Evolutionary conservation across 495 filamentous ascomycete species (phyloP).

Genomic region (Penicillium paradoxum): DNA sequence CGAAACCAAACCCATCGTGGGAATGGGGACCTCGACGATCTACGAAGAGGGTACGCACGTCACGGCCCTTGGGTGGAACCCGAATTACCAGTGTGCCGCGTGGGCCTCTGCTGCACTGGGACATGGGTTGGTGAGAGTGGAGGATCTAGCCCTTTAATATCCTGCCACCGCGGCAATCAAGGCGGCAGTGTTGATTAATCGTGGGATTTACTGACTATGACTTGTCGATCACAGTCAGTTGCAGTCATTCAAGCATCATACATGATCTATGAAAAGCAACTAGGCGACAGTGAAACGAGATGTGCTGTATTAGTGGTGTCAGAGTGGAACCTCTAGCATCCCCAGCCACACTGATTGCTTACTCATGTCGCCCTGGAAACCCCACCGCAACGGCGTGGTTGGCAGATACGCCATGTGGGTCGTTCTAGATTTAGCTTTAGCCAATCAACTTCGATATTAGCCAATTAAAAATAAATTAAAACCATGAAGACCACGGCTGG

Average conservation of each 20-base stretch:
- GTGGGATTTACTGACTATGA: background rate
- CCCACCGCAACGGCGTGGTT: conserved; percentile 2
- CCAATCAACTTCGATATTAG: background rate
- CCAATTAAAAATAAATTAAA: conserved; percentile 1
- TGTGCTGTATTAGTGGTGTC: background rate
- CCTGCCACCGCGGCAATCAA: conserved; percentile 1
- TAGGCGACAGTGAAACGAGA: conserved; percentile 17
- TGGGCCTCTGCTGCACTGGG: conserved; percentile 62
- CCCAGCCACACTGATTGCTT: conserved; percentile 22
- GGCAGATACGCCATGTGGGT: conserved; percentile 4
- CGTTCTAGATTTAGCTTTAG: background rate
- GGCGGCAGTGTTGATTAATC: background rate
- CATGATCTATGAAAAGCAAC: conserved; percentile 24
- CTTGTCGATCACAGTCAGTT: conserved; percentile 1
- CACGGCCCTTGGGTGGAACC: conserved; percentile 60
- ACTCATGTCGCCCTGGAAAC: conserved; percentile 6
- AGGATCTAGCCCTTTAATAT: conserved; percentile 54
- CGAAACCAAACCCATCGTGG: conserved; percentile 32
- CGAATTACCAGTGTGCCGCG: conserved; percentile 54
- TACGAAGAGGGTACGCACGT: conserved; percentile 56
- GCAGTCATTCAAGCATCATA: conserved; percentile 1
- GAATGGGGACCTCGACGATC: conserved; percentile 43
- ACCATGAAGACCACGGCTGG: conserved; percentile 15
- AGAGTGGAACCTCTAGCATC: conserved; percentile 7
- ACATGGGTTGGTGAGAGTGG: conserved; percentile 61